Evolutionary conservation across 208 protist species (phyloP), one percentile per base, ranked within the genome.

Genomic region (Balamuthia mandrillaris): DNA sequence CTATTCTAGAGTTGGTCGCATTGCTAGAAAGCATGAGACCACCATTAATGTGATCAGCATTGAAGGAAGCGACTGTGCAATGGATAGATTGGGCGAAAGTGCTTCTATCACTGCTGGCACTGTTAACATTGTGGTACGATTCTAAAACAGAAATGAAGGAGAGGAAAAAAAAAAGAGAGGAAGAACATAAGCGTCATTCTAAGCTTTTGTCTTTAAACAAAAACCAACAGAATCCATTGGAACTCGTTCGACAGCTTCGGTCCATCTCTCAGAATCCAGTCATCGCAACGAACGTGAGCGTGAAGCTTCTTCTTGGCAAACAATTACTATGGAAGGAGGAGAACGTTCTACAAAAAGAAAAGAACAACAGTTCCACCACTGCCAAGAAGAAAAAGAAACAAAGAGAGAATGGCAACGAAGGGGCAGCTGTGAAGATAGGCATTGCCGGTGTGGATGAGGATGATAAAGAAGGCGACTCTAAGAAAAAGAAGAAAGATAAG

Each of bases 11-110:
- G 45, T 72, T 14, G 85, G 85, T 37, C 41, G 33, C 24, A 18
- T 84, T 12, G 85, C 85, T 33, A 85, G 75, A 44, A 79, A 74
- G 31, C 85, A 87, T 52, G 85, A 77, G 18, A 87, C 85, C 47
- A 87, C 77, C 52, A 86, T 87, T 44, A 75, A 42, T 33, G 58
- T 87, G 16, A 29, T 87, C 21, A 44, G 39, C 18, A 87, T 87
- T 7, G 83, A 87, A 58, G 83, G 83, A 29, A 51, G 35, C 27
- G 83, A 87, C 45, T 87, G 83, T 37, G 42, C 41, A 37, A 78
- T 87, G 61, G 41, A 45, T 45, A 41, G 52, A 29, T 33, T 87
- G 16, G 47, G 83, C 42, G 33, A 37, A 29, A 61, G 60, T 21
- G 83, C 83, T n/a, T 39, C 45, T 21, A 87, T 87, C 18, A 87